A percentile compares a stretch with the other conserved stretches of the same genome.
phyloP scores from a whole-genome alignment of 2,329 filamentous ascomycete species.

The Paecilomyces variotii region DNA sequence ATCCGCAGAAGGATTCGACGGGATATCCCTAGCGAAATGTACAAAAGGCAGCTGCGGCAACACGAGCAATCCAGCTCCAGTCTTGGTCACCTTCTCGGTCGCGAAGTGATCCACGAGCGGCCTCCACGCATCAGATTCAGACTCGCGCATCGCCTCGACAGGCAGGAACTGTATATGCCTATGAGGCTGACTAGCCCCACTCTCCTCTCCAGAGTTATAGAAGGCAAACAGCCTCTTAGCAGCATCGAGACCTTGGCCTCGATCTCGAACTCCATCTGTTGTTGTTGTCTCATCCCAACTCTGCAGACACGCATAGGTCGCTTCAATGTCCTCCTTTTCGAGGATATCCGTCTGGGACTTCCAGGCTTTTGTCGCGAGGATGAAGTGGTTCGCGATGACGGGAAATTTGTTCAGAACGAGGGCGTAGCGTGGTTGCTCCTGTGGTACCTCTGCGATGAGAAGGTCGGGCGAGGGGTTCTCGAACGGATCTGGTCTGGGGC shows the following conservation, averaged over 20 bases:
- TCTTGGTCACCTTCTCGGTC: constrained; percentile 4
- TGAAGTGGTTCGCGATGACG: constrained; percentile 42
- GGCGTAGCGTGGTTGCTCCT: constrained; percentile 25
- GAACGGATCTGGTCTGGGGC: constrained; percentile 36
- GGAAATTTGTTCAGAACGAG: constrained; percentile 43
- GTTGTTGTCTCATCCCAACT: constrained; percentile 24
- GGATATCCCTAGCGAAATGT: constrained; percentile 40
- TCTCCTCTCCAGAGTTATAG: constrained; percentile 43
- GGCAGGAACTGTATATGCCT: constrained; percentile 42
- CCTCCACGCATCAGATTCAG: constrained; percentile 34
- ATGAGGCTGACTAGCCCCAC: constrained; percentile 42
- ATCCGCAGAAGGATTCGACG: constrained; percentile 30
- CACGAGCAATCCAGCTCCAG: constrained; percentile 15
- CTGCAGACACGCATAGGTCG: constrained; percentile 34
- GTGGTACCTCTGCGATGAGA: constrained; percentile 33
- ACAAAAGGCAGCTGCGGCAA: constrained; percentile 40
- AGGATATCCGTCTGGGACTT: constrained; percentile 37
- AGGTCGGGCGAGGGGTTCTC: constrained; percentile 35
- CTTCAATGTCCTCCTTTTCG: constrained; percentile 34
- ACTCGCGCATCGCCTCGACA: constrained; percentile 34
- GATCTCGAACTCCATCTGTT: background rate
- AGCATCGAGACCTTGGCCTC: background rate
- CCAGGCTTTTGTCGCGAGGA: constrained; percentile 39
- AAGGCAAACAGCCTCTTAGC: constrained; percentile 37
- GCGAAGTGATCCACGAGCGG: constrained; percentile 39